Evolutionary conservation across 2,329 filamentous ascomycete genomes (phyloP), one percentile per base, ranked within the genome.

Genomic region (Aplosporella prunicola): DNA sequence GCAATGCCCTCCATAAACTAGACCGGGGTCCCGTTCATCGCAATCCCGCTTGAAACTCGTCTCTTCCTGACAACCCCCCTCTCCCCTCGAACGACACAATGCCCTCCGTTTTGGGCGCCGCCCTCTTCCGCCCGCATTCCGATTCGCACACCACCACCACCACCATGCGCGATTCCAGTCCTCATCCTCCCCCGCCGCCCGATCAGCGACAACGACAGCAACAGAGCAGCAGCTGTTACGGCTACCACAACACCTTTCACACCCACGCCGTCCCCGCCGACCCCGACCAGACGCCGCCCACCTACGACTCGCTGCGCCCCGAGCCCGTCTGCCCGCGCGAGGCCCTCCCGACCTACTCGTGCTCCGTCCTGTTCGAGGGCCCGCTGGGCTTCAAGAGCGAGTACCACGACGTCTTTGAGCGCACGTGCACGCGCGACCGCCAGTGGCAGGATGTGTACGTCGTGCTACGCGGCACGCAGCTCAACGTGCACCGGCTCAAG

Each of bases 371-470:
- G 17, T 45, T 53, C 7, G 45, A 49, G 24, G 57, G 55, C 2
- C 29, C 54, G 15, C 35, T 63, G 66, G 49, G 66, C 46, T 70
- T 71, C 51, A 82, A 81, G 60, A 72, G 76, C 61, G 79, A 84
- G 56, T 69, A 82, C 39, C 69, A 76, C 43, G 71, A 77, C 41
- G 74, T 77, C 5, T 78, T 74, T 45, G 74, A 78, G 51, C 63
- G 74, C 30, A 20, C 38, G 8, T 26, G 26, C 22, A 72, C 78
- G 28, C 64, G 71, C 43, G 69, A 78, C 48, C 69, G 78, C 28
- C 72, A 74, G 46, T 84, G 80, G 80, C 66, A 68, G 45, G 67
- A 73, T 39, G 69, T 74, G 15, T 80, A 76, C 43, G 74, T 77
- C 13, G 66, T 74, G 5, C 65, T 87, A 18, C 72, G 74, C 48